Percentiles rank a stretch among this genome's conserved stretches.
phyloP scores from a whole-genome alignment of 306 rosid species.

The Glycine tomentella region DNA sequence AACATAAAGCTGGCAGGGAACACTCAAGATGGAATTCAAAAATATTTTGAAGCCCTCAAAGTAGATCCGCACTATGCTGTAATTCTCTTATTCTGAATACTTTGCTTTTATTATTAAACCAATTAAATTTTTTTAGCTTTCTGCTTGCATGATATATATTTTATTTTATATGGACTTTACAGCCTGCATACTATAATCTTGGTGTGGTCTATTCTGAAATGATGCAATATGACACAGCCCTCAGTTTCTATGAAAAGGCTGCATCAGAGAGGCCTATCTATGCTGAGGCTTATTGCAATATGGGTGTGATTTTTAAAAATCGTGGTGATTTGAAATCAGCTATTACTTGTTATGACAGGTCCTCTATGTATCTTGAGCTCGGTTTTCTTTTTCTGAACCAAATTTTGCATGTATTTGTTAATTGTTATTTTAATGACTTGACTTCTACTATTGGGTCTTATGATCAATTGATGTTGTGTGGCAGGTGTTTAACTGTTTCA shows the following conservation, averaged over 20 bases:
- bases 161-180: constrained; percentile 47
- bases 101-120: constrained; percentile 9
- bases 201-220: constrained; percentile 99
- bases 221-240: constrained; percentile 98
- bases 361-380: constrained; percentile 22
- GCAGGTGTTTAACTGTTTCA: constrained; percentile 96
- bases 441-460: constrained; percentile 8
- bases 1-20: constrained; percentile 96
- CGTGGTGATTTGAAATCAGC: constrained; percentile 96
- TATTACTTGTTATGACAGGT: constrained; percentile 99
- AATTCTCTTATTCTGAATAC: constrained; percentile 48
- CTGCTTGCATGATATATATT: constrained; percentile 26
- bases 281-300: constrained; percentile 99
- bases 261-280: constrained; percentile 97
- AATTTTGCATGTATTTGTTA: constrained; percentile 28
- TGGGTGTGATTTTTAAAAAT: constrained; percentile 97
- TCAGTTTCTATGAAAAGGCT: constrained; percentile 93
- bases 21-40: constrained; percentile 96
- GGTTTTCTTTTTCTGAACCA: constrained; percentile 21
- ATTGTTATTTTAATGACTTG: constrained; percentile 14
- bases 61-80: constrained; percentile 96
- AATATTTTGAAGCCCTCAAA: constrained; percentile 95
- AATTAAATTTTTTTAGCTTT: constrained; percentile 5
- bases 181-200: constrained; percentile 99
- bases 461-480: constrained; percentile 47